Conservation (phyloP, 1,139 yeast genomes). For the Diutina neorugosa region DNA sequence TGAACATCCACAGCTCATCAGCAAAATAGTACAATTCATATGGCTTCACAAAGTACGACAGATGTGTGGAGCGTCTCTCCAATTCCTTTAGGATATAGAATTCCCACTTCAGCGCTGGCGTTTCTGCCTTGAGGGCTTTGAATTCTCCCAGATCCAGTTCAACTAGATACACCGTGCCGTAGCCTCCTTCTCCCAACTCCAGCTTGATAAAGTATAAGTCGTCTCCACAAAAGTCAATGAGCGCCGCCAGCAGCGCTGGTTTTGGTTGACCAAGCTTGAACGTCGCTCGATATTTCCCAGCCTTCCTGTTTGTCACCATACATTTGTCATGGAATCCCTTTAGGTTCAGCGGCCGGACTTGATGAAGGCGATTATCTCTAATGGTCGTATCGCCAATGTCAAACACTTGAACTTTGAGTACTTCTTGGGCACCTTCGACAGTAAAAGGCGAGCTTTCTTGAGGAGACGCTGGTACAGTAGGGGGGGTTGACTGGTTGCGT, state of each 20-base stretch:
- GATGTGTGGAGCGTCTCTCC: constrained; percentile 20
- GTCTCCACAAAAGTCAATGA: constrained; percentile 1
- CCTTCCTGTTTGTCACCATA: neutral
- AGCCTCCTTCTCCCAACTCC: constrained; percentile 71
- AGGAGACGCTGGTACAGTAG: neutral
- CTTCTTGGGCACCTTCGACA: neutral
- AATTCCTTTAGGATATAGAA: constrained; percentile 56
- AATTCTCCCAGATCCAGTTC: constrained; percentile 49
- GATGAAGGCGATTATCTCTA: neutral
- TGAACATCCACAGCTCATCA: constrained; percentile 65
- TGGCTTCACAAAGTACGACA: constrained; percentile 29
- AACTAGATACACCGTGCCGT: constrained; percentile 65
- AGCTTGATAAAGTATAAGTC: constrained; percentile 7
- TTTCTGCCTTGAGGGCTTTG: constrained; percentile 64
- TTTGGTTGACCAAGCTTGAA: neutral
- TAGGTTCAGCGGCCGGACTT: neutral
- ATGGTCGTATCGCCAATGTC: neutral
- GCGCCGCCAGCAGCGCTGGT: constrained; percentile 4
- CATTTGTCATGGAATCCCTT: neutral
- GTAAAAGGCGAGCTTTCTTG: constrained; percentile 1
- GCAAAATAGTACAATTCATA: constrained; percentile 42
- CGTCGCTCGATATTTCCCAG: neutral
- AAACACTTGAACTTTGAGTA: neutral
- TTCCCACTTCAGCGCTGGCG: constrained; percentile 68
- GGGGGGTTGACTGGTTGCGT: neutral